These are phyloP conservation scores for Saturnispora halmiae DNA, from an alignment of 805 yeast genomes.

Conservation along the genomic window DNA sequence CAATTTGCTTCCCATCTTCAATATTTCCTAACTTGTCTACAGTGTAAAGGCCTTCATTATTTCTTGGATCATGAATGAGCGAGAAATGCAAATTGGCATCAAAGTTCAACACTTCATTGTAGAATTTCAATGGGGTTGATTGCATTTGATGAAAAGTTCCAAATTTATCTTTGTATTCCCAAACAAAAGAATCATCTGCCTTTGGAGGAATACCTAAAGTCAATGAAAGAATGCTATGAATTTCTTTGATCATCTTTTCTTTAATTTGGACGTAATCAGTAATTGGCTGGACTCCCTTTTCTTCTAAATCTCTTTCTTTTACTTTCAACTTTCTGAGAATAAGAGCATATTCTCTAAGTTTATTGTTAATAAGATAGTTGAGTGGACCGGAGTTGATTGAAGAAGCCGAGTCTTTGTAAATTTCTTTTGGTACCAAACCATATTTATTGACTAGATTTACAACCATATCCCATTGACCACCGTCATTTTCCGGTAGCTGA, in stretches of 20 bases:
- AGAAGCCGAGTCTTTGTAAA: slow-evolving; percentile 62
- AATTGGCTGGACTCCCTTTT: not conserved
- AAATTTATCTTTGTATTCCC: slow-evolving; percentile 74
- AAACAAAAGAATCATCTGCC: slow-evolving; percentile 52
- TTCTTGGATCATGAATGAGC: slow-evolving; percentile 77
- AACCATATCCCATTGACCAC: slow-evolving; percentile 89
- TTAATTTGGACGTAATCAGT: slow-evolving; percentile 20
- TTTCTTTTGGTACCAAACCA: slow-evolving; percentile 68
- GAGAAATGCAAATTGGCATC: slow-evolving; percentile 52
- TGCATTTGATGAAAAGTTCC: slow-evolving; percentile 43
- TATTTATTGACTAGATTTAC: slow-evolving; percentile 67
- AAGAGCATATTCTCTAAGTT: slow-evolving; percentile 72
- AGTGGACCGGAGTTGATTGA: slow-evolving; percentile 46
- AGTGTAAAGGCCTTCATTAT: slow-evolving; percentile 55
- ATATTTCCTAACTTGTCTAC: slow-evolving; percentile 75
- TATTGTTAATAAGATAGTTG: slow-evolving; percentile 58
- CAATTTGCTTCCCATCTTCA: slow-evolving; percentile 61
- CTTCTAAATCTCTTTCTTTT: slow-evolving; percentile 29
- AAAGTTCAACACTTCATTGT: slow-evolving; percentile 43
- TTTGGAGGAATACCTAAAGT: slow-evolving; percentile 75
- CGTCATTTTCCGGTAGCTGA: slow-evolving; percentile 64
- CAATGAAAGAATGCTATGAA: slow-evolving; percentile 58
- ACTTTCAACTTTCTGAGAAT: slow-evolving; percentile 45
- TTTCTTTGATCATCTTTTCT: slow-evolving; percentile 43
- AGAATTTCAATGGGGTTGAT: slow-evolving; percentile 62